These are phyloP conservation scores for Parathielavia appendiculata DNA, from an alignment of 495 filamentous ascomycete species.

Conservation along the genomic window DNA sequence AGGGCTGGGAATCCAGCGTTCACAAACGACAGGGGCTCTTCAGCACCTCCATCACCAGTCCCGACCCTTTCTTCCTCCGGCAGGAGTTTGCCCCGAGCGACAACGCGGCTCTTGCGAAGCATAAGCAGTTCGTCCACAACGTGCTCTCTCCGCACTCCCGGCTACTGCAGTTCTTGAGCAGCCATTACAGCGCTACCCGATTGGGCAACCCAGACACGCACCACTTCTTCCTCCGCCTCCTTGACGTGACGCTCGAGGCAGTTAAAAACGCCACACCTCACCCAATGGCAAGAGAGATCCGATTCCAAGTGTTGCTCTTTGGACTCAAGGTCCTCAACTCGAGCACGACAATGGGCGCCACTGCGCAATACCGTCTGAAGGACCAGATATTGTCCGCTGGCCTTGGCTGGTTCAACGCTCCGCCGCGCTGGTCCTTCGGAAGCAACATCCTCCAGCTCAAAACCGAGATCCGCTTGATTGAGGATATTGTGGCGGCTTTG, in stretches of 20 bases:
- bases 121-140: conserved; percentile 71
- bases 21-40: conserved; percentile 75
- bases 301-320: conserved; percentile 82
- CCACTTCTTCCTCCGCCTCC: conserved; percentile 70
- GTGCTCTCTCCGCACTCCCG: conserved; percentile 79
- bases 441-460: conserved; percentile 90
- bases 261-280: conserved; percentile 66
- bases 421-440: conserved; percentile 91
- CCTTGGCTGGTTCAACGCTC: conserved; percentile 78
- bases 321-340: conserved; percentile 68
- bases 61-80: conserved; percentile 83
- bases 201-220: conserved; percentile 75
- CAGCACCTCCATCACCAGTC: conserved; percentile 65
- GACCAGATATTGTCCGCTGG: conserved; percentile 80
- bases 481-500: conserved; percentile 65
- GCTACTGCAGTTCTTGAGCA: conserved; percentile 81
- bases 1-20: conserved; percentile 80
- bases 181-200: conserved; percentile 87
- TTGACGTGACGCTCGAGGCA: conserved; percentile 66
- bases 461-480: conserved; percentile 77
- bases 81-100: conserved; percentile 92
- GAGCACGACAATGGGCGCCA: conserved; percentile 55
- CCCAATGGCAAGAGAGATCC: conserved; percentile 82
- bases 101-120: conserved; percentile 63
- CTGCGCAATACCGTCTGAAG: conserved; percentile 70